Base-by-base conservation (phyloP, 2,329 filamentous ascomycete genomes). In the Pseudogymnoascus sp. region DNA sequence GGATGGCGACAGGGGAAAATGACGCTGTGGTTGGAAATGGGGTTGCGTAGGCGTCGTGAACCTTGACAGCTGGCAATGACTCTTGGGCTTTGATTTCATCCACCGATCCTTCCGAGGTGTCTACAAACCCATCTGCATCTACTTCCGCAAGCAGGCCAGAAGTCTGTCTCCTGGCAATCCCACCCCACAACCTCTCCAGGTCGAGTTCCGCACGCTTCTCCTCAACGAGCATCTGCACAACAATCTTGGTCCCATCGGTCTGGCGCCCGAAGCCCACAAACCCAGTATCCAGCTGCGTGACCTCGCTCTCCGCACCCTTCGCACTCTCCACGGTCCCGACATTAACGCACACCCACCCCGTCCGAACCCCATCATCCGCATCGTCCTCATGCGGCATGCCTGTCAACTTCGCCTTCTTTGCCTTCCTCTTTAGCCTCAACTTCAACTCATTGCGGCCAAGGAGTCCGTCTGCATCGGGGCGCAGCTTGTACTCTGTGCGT, bases 341-440 rank as follows among this genome's bases (percentile, higher is more conserved):
- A 73, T 96, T 96, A 66, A 97, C 90, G 75, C 95, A 99, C 18
- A 99, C 89, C 95, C 95, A 99, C 8, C 92, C 93, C 0, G 93
- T 97, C 11, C 89, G 87, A 62, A 96, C 90, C 2, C 93, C 93
- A 71, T 97, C 91, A 69, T 96, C 93, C 1, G 82, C 78, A 59
- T 82, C 83, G 12, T 81, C 81, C 10, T 84, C 84, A 5, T 84
- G 79, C 57, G 79, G 77, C 57, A 83, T 81, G n/a, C 90, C 91
- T 68, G 96, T 78, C 66, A 97, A 79, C 74, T 91, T 91, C 34
- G 91, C 89, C 69, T 89, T 87, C 73, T 91, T 90, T 6, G 89
- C 86, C 73, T 93, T 88, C 45, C 95, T 82, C 37, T 88, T 82
- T 67, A 97, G 77, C 73, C 93, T 96, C 61, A 92, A 86, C 75